Conservation (phyloP, 805 yeast species). For the Wickerhamiella vanderwaltii region DNA sequence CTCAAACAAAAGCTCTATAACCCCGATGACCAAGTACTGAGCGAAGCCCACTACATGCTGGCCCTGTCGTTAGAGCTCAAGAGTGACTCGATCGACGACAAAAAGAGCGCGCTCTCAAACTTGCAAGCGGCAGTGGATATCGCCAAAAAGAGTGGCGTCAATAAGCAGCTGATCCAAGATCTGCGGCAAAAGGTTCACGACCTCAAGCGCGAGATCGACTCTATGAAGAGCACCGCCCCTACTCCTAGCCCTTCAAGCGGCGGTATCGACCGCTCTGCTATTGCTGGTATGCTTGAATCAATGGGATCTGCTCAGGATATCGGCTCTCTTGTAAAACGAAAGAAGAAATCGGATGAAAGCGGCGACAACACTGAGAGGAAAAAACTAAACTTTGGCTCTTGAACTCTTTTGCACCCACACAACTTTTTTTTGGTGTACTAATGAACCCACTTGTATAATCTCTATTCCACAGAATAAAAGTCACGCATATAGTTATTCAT, state of each 20-base stretch:
- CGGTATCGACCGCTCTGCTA: neutral
- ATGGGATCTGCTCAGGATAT: conserved; percentile 1
- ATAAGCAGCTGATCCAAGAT: conserved; percentile 26
- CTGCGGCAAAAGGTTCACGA: conserved; percentile 23
- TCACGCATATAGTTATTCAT: too few species aligned
- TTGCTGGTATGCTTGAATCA: neutral
- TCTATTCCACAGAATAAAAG: too few species aligned
- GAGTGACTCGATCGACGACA: conserved; percentile 39
- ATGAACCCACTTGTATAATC: too few species aligned
- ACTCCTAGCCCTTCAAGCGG: neutral
- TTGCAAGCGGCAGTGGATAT: conserved; percentile 33
- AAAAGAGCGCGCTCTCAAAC: conserved; percentile 41
- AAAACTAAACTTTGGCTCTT: too few species aligned
- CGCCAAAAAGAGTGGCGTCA: conserved; percentile 31
- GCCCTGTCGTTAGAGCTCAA: conserved; percentile 68
- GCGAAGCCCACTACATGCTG: conserved; percentile 71
- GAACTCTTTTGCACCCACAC: too few species aligned
- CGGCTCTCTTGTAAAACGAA: conserved; percentile 2
- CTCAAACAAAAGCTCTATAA: conserved; percentile 43
- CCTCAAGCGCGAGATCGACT: conserved; percentile 15
- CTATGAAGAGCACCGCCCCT: neutral
- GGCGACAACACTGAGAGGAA: too few species aligned
- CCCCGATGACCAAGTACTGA: conserved; percentile 42
- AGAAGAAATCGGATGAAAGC: too few species aligned
- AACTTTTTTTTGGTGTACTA: too few species aligned